These are phyloP conservation scores for Rhodotorula sp. DNA, from an alignment of 1,284 basidiomycete genomes.

Conservation along the genomic window DNA sequence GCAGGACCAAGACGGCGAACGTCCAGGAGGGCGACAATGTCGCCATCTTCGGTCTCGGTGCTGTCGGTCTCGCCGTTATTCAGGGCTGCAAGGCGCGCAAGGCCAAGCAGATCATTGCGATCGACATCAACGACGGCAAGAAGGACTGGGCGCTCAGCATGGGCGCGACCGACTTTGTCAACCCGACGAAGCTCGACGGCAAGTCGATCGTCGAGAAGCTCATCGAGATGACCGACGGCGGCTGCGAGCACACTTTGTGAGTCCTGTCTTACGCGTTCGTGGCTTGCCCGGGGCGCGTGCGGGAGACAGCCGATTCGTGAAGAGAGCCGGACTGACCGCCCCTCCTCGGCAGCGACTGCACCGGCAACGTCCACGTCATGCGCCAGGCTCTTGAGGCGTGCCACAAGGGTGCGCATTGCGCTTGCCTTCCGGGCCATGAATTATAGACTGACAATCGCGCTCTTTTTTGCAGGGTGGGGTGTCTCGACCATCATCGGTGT, in stretches of 20 bases:
- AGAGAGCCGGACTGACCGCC: neutral
- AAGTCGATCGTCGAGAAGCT: slow-evolving; percentile 85
- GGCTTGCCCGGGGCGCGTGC: no score
- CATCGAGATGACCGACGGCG: slow-evolving; percentile 92
- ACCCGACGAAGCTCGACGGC: slow-evolving; percentile 75
- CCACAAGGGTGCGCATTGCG: slow-evolving; percentile 65
- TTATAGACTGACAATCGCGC: neutral
- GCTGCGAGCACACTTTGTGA: slow-evolving; percentile 88
- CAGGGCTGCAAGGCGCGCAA: slow-evolving; percentile 76
- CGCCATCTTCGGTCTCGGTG: slow-evolving; percentile 90
- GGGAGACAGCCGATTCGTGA: no score
- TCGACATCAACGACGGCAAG: slow-evolving; percentile 82
- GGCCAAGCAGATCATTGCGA: slow-evolving; percentile 83
- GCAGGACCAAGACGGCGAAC: slow-evolving; percentile 57
- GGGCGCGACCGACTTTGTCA: slow-evolving; percentile 95
- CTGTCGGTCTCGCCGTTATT: slow-evolving; percentile 91
- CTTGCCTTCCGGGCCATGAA: no score
- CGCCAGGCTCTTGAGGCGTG: slow-evolving; percentile 91
- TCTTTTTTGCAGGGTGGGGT: slow-evolving; percentile 75
- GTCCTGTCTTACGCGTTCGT: neutral
- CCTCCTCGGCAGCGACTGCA: slow-evolving; percentile 65
- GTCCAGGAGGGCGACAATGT: slow-evolving; percentile 60
- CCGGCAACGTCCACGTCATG: slow-evolving; percentile 96
- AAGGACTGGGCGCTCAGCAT: slow-evolving; percentile 88
- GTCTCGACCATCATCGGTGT: slow-evolving; percentile 85